phyloP scores from a whole-genome alignment of 1,284 basidiomycete species.

The Moniliophthora roreri region DNA sequence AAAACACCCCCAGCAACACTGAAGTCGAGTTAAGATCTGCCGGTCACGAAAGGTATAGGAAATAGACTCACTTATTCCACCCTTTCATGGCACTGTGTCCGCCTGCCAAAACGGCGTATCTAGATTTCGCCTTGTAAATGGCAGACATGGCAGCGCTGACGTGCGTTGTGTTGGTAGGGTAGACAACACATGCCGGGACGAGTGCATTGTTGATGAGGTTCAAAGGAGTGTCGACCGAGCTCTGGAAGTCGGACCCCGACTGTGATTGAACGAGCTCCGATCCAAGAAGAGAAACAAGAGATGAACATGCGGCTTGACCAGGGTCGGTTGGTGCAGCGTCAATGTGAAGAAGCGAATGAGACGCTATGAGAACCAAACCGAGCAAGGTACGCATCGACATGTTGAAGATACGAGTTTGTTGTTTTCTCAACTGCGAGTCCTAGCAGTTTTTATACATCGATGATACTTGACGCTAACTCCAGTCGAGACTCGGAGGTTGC shows the following conservation, averaged over 20 bases:
- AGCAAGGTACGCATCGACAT: too few relatives aligned
- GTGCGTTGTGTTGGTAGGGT: slow-evolving; percentile 13
- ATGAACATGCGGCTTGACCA: background rate
- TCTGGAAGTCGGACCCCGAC: slow-evolving; percentile 9
- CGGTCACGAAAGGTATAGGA: background rate
- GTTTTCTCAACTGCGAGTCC: too few relatives aligned
- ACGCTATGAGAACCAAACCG: too few relatives aligned
- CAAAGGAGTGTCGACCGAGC: slow-evolving; percentile 12
- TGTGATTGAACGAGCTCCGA: background rate
- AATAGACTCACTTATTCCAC: slow-evolving; percentile 19
- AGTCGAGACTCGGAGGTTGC: too few relatives aligned
- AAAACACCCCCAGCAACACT: slow-evolving; percentile 18
- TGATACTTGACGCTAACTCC: too few relatives aligned
- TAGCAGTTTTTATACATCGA: too few relatives aligned
- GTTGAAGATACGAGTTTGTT: too few relatives aligned
- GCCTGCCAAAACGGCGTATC: slow-evolving; percentile 23
- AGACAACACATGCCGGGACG: slow-evolving; percentile 21
- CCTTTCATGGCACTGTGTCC: slow-evolving; percentile 24
- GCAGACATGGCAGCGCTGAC: slow-evolving; percentile 20
- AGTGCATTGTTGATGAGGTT: slow-evolving; percentile 15
- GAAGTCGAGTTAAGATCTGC: background rate
- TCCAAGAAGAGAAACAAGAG: background rate
- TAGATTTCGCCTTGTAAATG: slow-evolving; percentile 15
- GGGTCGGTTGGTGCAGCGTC: too few relatives aligned
- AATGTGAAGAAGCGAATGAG: too few relatives aligned